These are phyloP conservation scores for Rubia tinctorum DNA, from an alignment of 305 asterid genomes.

Conservation along the genomic window DNA sequence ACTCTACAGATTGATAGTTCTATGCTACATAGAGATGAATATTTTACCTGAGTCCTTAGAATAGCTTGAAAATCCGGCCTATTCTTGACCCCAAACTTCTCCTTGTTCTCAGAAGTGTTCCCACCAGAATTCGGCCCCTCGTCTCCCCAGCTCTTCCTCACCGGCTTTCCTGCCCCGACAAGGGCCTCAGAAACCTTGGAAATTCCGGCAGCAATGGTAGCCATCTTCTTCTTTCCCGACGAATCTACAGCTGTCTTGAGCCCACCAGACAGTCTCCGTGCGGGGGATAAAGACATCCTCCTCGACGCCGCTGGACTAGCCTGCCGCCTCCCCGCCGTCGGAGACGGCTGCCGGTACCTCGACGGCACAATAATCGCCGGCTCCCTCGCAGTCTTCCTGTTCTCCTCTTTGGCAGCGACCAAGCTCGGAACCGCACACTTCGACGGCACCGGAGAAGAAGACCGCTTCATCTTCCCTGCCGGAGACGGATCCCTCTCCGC, in stretches of 20 bases:
- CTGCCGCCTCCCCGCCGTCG: slow-evolving; percentile 63
- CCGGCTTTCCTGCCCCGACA: slow-evolving; percentile 48
- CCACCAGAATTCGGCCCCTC: slow-evolving; percentile 48
- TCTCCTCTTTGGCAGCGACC: slow-evolving; percentile 82
- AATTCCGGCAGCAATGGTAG: slow-evolving; percentile 63
- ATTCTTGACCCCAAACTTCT: slow-evolving; percentile 41
- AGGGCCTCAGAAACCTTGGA: slow-evolving; percentile 68
- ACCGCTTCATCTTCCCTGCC: slow-evolving; percentile 63
- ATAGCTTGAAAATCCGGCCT: slow-evolving; percentile 78
- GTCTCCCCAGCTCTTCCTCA: slow-evolving; percentile 95
- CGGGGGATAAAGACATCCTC: slow-evolving; percentile 84
- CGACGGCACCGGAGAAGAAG: slow-evolving; percentile 83
- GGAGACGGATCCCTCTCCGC: slow-evolving; percentile 84
- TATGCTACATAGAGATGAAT: neutral
- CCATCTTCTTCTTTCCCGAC: slow-evolving; percentile 73
- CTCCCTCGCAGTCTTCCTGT: slow-evolving; percentile 62
- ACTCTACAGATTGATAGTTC: neutral
- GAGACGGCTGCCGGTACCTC: slow-evolving; percentile 88
- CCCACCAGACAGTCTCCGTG: slow-evolving; percentile 67
- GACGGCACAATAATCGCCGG: slow-evolving; percentile 86
- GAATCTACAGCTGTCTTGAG: slow-evolving; percentile 60
- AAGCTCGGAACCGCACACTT: slow-evolving; percentile 87
- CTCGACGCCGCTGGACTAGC: slow-evolving; percentile 68
- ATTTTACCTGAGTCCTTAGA: slow-evolving; percentile 80
- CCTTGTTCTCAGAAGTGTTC: slow-evolving; percentile 47